Base-by-base conservation (phyloP, 805 yeast species). In the Hermanozyma aechmeae region DNA sequence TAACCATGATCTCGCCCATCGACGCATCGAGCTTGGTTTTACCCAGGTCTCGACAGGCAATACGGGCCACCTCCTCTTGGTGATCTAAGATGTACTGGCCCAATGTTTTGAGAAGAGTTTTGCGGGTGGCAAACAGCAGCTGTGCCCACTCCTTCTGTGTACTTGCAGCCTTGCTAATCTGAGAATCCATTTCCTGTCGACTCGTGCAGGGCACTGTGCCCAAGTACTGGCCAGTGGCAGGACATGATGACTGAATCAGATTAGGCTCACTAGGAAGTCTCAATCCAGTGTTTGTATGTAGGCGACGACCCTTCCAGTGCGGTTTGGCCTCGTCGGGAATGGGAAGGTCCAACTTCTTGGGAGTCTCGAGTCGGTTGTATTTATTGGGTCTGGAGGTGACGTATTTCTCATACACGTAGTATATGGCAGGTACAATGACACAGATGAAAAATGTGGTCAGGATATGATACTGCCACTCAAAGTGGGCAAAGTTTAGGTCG, bases 1-100 rank as follows among this genome's bases (percentile, higher is more conserved):
- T 89, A 11, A 87, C 97, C 73, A 92, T 70, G 27, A 92, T 84
- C 56, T 89, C 96, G 28, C 96, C 96, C 86, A 84, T 79, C 26
- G 92, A 78, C 3, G 97, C 97, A 58, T 92, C 97, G 24, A 92
- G 62, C 78, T 82, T 79, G 2, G 97, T 87, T 51, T 92, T 92
- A 17, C 98, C 99, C 13, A 95, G 80, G 48, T 92, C 98, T 40
- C 98, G 68, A 51, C 97, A 92, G 0, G 97, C 96, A 6, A 92
- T 80, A 26, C 94, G 67, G 3, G 95, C 95, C 27, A 92, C 72
- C 28, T 76, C 73, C 32, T 79, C 87, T 53, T 92, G 99, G 52
- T 92, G 77, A 27, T 76, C 77, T 29, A 81, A 52, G 31, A 92
- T 73, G 51, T 68, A 87, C 33, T 78, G 71, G 38, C 73, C 68